Evolutionary conservation across 768 basidiomycete species (phyloP).

Genomic region (Lentinula sp.): DNA sequence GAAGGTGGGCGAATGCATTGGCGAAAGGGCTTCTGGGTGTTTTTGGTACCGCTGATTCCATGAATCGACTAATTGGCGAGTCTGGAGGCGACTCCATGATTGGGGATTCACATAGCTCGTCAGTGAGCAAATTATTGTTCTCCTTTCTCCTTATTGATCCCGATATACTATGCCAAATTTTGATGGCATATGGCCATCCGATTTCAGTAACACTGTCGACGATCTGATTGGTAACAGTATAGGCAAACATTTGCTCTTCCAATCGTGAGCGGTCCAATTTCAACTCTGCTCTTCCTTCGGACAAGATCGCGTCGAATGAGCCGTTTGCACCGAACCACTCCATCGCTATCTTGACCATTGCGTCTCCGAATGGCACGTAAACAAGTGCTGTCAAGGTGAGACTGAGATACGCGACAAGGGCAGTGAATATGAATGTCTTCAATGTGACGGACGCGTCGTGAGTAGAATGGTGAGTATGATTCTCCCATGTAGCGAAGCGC

Average conservation of each 20-base stretch:
- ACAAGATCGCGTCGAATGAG: slow-evolving; percentile 33
- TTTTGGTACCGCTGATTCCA: background rate
- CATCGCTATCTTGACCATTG: slow-evolving; percentile 38
- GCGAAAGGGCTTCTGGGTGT: background rate
- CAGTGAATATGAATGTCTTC: slow-evolving; percentile 86
- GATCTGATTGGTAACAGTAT: slow-evolving; percentile 83
- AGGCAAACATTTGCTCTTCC: slow-evolving; percentile 90
- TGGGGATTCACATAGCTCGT: background rate
- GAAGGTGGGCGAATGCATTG: background rate
- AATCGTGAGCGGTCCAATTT: slow-evolving; percentile 50
- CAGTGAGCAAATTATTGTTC: background rate
- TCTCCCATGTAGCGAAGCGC: slow-evolving; percentile 83
- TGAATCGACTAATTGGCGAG: background rate
- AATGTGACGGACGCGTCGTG: slow-evolving; percentile 77
- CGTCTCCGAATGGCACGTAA: slow-evolving; percentile 91
- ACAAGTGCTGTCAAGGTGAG: slow-evolving; percentile 93
- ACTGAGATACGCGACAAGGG: slow-evolving; percentile 86
- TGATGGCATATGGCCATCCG: slow-evolving; percentile 64
- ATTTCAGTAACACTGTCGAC: slow-evolving; percentile 75
- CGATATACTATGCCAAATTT: background rate
- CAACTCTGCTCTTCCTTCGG: slow-evolving; percentile 21
- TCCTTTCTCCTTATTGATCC: background rate
- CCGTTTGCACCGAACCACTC: slow-evolving; percentile 39
- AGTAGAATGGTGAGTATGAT: slow-evolving; percentile 75
- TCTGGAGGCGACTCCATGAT: background rate